phyloP scores from a whole-genome alignment of 2,329 filamentous ascomycete genomes.

The Alternaria hordeiaustralica region DNA sequence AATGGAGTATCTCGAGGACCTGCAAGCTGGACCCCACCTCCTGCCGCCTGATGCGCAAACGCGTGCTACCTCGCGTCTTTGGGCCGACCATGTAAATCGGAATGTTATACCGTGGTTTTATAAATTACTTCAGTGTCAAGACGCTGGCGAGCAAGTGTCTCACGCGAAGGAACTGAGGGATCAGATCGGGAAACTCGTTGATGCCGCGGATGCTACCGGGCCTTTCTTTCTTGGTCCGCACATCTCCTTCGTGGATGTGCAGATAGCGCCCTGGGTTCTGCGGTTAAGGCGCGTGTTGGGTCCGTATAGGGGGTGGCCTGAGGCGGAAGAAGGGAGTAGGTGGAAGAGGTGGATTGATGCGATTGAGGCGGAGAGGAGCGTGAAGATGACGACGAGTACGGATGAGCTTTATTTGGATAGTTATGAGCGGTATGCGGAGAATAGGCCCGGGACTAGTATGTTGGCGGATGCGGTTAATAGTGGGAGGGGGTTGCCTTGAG shows the following conservation, averaged over 20 bases:
- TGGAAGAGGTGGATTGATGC: constrained; percentile 75
- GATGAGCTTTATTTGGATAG: constrained; percentile 72
- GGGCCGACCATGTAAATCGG: constrained; percentile 82
- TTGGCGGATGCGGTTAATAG: constrained; percentile 66
- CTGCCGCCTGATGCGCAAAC: constrained; percentile 71
- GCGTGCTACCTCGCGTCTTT: constrained; percentile 77
- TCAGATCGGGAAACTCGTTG: constrained; percentile 68
- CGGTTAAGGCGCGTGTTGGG: constrained; percentile 70
- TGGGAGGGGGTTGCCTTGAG: constrained; percentile 59
- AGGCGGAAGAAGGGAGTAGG: constrained; percentile 66
- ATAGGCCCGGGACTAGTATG: constrained; percentile 64
- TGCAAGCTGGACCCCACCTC: constrained; percentile 65
- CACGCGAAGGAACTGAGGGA: constrained; percentile 67
- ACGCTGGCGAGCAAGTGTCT: constrained; percentile 63
- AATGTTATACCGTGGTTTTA: constrained; percentile 80
- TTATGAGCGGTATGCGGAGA: constrained; percentile 69
- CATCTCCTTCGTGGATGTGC: constrained; percentile 73
- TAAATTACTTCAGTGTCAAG: constrained; percentile 70
- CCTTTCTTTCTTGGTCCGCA: constrained; percentile 71
- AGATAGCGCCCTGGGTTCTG: constrained; percentile 77
- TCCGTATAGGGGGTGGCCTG: constrained; percentile 70
- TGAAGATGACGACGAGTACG: constrained; percentile 71
- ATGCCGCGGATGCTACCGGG: constrained; percentile 64
- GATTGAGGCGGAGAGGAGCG: constrained; percentile 67
- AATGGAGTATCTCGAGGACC: constrained; percentile 88